Conservation (phyloP, 441 rosid species). For the Eugenia klotzschiana region DNA sequence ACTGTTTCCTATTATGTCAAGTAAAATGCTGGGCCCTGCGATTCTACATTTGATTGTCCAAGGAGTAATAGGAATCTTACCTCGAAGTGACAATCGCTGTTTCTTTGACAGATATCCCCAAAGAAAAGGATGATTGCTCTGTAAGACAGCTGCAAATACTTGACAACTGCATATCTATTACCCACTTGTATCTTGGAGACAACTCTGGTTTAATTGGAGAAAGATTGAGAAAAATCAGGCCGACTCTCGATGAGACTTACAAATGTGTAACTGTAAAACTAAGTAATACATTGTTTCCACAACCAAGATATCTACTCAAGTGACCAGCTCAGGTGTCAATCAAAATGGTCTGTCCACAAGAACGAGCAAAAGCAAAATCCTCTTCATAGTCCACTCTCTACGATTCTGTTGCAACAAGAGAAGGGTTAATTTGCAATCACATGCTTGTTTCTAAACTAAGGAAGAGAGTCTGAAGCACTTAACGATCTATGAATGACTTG, state of each 20-base stretch:
- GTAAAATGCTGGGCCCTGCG: background rate
- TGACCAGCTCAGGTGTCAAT: background rate
- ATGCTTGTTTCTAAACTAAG: background rate
- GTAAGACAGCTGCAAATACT: background rate
- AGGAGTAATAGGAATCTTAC: background rate
- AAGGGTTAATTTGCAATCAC: background rate
- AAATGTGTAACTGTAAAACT: background rate
- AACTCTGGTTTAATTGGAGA: background rate
- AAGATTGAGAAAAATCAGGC: background rate
- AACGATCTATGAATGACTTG: conserved; percentile 69
- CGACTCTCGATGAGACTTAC: background rate
- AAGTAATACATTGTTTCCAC: background rate
- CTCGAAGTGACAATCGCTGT: background rate
- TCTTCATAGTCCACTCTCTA: background rate
- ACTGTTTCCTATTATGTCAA: background rate
- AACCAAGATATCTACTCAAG: background rate
- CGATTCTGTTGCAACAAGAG: background rate
- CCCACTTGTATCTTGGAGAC: background rate
- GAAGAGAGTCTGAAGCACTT: conserved; percentile 2
- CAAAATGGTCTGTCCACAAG: background rate
- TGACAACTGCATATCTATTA: background rate
- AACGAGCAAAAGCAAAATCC: background rate
- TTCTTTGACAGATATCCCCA: background rate
- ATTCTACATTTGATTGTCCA: background rate
- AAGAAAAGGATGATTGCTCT: background rate